Conservation (phyloP, 495 filamentous ascomycete species). For the Tricharina praecox region DNA sequence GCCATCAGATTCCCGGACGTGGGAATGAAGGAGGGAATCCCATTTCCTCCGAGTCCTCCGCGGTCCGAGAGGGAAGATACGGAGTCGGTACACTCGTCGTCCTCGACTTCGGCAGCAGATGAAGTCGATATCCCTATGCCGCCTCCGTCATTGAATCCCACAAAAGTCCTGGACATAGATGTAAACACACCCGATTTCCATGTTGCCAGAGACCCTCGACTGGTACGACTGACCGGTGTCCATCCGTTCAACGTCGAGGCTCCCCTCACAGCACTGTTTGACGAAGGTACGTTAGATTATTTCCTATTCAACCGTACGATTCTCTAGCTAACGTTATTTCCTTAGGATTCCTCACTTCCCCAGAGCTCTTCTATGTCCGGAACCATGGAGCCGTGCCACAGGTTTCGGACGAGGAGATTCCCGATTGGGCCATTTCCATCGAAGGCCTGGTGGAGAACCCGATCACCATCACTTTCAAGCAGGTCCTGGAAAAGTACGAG, state of each 20-base stretch:
- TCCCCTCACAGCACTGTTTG: constrained; percentile 59
- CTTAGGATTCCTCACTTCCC: constrained; percentile 64
- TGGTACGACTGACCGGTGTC: constrained; percentile 77
- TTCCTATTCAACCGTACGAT: not conserved
- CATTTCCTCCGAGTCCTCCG: constrained; percentile 19
- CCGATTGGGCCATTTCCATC: constrained; percentile 69
- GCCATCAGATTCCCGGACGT: not conserved
- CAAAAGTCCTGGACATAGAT: constrained; percentile 53
- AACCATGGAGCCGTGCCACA: constrained; percentile 82
- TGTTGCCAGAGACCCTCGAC: constrained; percentile 68
- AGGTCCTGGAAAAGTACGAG: constrained; percentile 60
- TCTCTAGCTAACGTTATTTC: constrained; percentile 8
- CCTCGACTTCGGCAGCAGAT: constrained; percentile 6
- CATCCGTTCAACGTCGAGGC: constrained; percentile 94
- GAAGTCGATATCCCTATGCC: constrained; percentile 47
- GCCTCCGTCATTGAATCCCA: constrained; percentile 45
- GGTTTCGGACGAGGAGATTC: constrained; percentile 54
- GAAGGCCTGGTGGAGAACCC: constrained; percentile 82
- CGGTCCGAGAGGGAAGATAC: constrained; percentile 12
- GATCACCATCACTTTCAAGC: constrained; percentile 51
- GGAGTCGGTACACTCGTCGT: not conserved
- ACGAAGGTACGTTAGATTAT: constrained; percentile 40
- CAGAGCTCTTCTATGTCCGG: constrained; percentile 90
- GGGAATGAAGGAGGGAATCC: too few relatives aligned
- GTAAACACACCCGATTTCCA: constrained; percentile 69